phyloP scores from a whole-genome alignment of 768 basidiomycete species.

The Lactarius deliciosus region DNA sequence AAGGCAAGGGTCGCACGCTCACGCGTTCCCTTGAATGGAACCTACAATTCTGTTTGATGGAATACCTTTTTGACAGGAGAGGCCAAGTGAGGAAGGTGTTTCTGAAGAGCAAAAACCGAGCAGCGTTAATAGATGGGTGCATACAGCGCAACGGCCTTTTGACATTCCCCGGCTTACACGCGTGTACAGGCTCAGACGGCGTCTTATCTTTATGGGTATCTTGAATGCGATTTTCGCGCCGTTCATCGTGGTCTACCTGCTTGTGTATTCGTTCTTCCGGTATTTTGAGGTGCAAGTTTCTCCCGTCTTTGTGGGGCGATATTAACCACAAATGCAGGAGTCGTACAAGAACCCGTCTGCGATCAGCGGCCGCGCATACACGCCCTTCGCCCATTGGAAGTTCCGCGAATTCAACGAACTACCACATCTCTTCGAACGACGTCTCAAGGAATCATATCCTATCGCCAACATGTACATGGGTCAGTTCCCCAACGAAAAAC shows the following conservation, averaged over 20 bases:
- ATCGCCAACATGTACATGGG: slow-evolving; percentile 93
- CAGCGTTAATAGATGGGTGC: slow-evolving; percentile 79
- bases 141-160: neutral
- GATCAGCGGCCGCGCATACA: slow-evolving; percentile 89
- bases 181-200: slow-evolving; percentile 61
- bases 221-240: slow-evolving; percentile 95
- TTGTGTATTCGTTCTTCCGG: slow-evolving; percentile 99
- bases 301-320: neutral
- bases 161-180: slow-evolving; percentile 12
- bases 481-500: slow-evolving; percentile 95
- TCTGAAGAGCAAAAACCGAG: slow-evolving; percentile 78
- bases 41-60: slow-evolving; percentile 90
- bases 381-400: slow-evolving; percentile 95
- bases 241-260: slow-evolving; percentile 92
- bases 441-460: slow-evolving; percentile 87
- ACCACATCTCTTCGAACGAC: slow-evolving; percentile 84
- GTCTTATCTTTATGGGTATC: slow-evolving; percentile 97
- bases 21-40: slow-evolving; percentile 98
- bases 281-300: slow-evolving; percentile 85
- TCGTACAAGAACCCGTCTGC: slow-evolving; percentile 98
- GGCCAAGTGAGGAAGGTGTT: slow-evolving; percentile 92
- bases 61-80: slow-evolving; percentile 88
- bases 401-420: slow-evolving; percentile 99
- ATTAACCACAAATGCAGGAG: slow-evolving; percentile 55
- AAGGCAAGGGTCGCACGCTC: slow-evolving; percentile 73